Base-by-base conservation (phyloP, 2,329 filamentous ascomycete species). In the Trichoderma sp. region DNA sequence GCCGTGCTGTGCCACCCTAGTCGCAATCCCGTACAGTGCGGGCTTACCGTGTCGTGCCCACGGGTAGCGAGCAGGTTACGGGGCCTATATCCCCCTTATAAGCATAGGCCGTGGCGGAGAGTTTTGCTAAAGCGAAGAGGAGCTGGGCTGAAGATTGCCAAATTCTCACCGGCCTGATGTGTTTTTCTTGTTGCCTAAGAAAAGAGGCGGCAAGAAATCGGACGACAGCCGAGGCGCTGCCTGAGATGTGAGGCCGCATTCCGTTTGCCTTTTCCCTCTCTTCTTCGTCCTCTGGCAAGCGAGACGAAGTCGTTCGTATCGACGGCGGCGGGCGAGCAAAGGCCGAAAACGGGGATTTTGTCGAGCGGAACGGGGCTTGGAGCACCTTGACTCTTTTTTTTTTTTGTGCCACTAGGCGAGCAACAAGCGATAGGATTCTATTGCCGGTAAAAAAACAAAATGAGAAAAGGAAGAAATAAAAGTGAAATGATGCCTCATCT, bases 101-200 rank as follows among this genome's bases (percentile, higher is more conserved):
- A 52, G 63, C 63, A 67, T 67, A 52, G 37, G 21, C 19, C 27
- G 35, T 27, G 53, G 63, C 53, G 31, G 53, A 31, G 24, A 49
- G n/a, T 6, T 66, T 31, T 57, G n/a, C 13, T 16, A 67, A 24
- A 67, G 29, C 33, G 63, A 37, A 52, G 43, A 37, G 64, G 43
- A 21, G 29, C 56, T 43, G 43, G 43, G 43, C 27, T 40, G 21
- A n/a, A 61, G 47, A 43, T 31, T 14, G 16, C n/a, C 31, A 68
- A 53, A 68, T 68, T 68, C 65, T 68, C 65, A 68, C 64, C 43
- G 65, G 65, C 35, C 27, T 43, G 40, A 43, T 43, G 40, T 43
- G 33, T 11, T 14, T 24, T 37, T 24, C 19, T 5, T 21, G 29
- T n/a, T 43, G 65, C 65, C 65, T 68, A 33, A 61, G 24, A n/a